Percentiles rank a stretch among this genome's conserved stretches.
Evolutionary conservation across 2,329 filamentous ascomycete species (phyloP).

Genomic region (Stemphylium beticola): DNA sequence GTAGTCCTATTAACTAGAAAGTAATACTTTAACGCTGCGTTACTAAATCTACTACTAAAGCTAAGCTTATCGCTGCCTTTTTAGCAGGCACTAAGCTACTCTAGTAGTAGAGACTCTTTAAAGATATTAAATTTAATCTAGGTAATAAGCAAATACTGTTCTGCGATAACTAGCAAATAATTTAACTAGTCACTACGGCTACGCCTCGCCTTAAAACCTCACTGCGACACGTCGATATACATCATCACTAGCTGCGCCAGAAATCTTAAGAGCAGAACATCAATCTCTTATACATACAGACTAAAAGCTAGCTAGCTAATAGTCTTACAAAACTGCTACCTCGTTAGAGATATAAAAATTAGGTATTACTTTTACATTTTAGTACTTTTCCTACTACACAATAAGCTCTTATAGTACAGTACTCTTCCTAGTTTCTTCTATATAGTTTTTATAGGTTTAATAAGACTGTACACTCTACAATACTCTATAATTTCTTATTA

Average conservation of each 20-base stretch:
- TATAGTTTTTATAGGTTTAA: no score
- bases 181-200: background rate
- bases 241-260: conserved; percentile 13
- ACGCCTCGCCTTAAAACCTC: conserved; percentile 7
- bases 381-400: no score
- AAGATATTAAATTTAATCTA: conserved; percentile 16
- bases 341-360: no score
- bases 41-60: conserved; percentile 31
- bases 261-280: conserved; percentile 3
- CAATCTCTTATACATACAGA: conserved; percentile 1
- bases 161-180: conserved; percentile 20
- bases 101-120: conserved; percentile 21
- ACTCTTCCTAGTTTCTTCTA: no score
- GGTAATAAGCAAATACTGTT: conserved; percentile 4
- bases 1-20: conserved; percentile 15
- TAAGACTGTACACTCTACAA: no score
- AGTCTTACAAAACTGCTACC: conserved; percentile 12
- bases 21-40: conserved; percentile 11
- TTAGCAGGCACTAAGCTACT: conserved; percentile 7
- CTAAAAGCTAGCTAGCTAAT: conserved; percentile 7
- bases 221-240: conserved; percentile 18
- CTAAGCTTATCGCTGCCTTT: conserved; percentile 19
- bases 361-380: no score
- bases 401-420: no score
- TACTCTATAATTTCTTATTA: no score